Conservation (phyloP, 2,329 filamentous ascomycete species). For the Neofusicoccum parvum region DNA sequence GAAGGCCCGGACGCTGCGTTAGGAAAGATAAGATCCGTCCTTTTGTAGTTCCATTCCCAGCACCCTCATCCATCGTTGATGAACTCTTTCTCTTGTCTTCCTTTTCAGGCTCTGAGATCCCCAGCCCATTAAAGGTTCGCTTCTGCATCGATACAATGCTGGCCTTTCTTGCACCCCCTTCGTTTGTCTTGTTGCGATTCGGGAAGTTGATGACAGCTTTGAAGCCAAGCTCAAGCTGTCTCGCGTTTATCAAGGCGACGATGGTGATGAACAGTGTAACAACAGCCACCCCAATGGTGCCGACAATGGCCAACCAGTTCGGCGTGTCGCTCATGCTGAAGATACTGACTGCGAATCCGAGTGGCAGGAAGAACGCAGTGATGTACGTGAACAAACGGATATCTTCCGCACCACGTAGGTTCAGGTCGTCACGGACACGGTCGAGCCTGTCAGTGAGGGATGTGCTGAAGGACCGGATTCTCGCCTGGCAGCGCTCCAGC, state of each 20-base stretch:
- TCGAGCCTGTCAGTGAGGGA: conserved; percentile 26
- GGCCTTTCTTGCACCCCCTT: not conserved
- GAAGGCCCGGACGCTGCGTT: not conserved
- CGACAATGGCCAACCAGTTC: not conserved
- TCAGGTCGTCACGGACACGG: conserved; percentile 26
- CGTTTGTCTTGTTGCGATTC: not conserved
- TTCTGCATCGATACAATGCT: not conserved
- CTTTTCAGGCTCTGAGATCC: not conserved
- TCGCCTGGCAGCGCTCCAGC: not conserved
- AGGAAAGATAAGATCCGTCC: not conserved
- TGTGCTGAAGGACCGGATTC: conserved; percentile 23
- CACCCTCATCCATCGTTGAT: not conserved
- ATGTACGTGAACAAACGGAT: conserved; percentile 40
- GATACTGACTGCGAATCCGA: conserved; percentile 35
- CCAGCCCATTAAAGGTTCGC: not conserved
- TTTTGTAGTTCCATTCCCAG: not conserved
- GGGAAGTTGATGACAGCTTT: not conserved
- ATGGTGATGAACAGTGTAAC: conserved; percentile 7
- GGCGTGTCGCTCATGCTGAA: conserved; percentile 37
- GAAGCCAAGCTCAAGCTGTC: not conserved
- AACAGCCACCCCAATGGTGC: not conserved
- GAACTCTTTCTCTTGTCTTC: not conserved
- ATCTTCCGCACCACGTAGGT: conserved; percentile 30
- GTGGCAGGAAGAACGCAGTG: conserved; percentile 39
- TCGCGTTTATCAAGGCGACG: conserved; percentile 1